These are phyloP conservation scores for Stagonosporopsis vannaccii DNA, from an alignment of 2,329 filamentous ascomycete genomes.

Conservation along the genomic window DNA sequence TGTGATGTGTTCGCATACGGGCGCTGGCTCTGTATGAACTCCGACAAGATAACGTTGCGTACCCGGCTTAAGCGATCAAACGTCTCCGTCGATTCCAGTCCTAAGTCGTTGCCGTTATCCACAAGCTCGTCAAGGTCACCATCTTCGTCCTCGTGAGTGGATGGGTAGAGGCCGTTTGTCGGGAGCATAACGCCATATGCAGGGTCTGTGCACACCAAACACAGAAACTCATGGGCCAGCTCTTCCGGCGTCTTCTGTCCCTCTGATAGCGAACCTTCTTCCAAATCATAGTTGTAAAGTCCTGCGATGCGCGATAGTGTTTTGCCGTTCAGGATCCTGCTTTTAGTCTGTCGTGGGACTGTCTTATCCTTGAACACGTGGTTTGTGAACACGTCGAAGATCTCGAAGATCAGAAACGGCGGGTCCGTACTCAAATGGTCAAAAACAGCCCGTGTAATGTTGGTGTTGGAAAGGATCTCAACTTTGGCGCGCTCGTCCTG, in stretches of 20 bases:
- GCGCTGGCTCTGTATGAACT: constrained; percentile 78
- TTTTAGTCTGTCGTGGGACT: constrained; percentile 77
- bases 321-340: constrained; percentile 75
- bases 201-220: constrained; percentile 75
- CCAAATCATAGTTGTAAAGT: constrained; percentile 51
- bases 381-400: constrained; percentile 73
- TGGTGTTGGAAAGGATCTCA: constrained; percentile 79
- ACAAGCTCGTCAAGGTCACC: constrained; percentile 49
- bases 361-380: constrained; percentile 78
- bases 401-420: constrained; percentile 75
- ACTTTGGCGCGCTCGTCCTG: constrained; percentile 78
- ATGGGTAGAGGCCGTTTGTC: constrained; percentile 85
- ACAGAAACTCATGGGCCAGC: constrained; percentile 76
- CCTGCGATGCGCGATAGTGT: constrained; percentile 71
- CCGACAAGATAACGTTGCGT: constrained; percentile 78
- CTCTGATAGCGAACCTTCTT: constrained; percentile 55
- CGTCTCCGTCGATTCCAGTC: constrained; percentile 73
- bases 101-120: constrained; percentile 65
- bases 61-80: constrained; percentile 76
- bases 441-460: constrained; percentile 73
- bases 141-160: constrained; percentile 67
- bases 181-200: constrained; percentile 77
- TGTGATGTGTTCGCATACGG: constrained; percentile 85
- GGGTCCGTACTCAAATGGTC: constrained; percentile 81
- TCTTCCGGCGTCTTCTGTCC: constrained; percentile 67